Percentiles rank a stretch among this genome's conserved stretches.
These are phyloP conservation scores for Typha latifolia DNA, from an alignment of 176 grass and related monocot species.

Conservation along the genomic window DNA sequence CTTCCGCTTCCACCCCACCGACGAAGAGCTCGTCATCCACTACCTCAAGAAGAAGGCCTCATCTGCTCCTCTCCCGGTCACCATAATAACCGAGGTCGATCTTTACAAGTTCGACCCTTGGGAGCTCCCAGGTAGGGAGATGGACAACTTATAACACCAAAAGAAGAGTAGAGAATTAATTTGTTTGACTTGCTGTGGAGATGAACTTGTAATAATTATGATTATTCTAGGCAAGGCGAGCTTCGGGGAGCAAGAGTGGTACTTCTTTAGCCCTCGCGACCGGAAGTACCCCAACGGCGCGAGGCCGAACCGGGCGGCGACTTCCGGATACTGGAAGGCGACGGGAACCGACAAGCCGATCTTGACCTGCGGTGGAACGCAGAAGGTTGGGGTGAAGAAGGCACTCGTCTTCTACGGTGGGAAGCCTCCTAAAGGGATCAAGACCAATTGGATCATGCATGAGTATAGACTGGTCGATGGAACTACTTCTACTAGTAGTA, in stretches of 20 bases:
- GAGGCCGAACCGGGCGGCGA: slow-evolving; percentile 74
- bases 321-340: slow-evolving; percentile 95
- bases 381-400: slow-evolving; percentile 92
- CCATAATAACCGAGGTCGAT: slow-evolving; percentile 88
- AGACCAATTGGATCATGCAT: slow-evolving; percentile 66
- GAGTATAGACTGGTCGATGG: slow-evolving; percentile 36
- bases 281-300: slow-evolving; percentile 91
- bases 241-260: slow-evolving; percentile 90
- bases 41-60: slow-evolving; percentile 88
- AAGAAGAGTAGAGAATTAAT: too few species aligned
- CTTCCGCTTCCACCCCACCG: slow-evolving; percentile 46
- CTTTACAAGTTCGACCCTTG: slow-evolving; percentile 97
- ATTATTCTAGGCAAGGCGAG: slow-evolving; percentile 59
- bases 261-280: slow-evolving; percentile 95
- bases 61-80: slow-evolving; percentile 54
- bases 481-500: neutral
- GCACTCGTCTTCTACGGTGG: slow-evolving; percentile 91
- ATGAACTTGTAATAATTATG: neutral
- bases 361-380: slow-evolving; percentile 22
- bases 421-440: slow-evolving; percentile 47
- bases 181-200: too few species aligned
- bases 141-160: too few species aligned
- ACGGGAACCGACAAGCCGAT: slow-evolving; percentile 94
- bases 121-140: slow-evolving; percentile 69
- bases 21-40: slow-evolving; percentile 72